Evolutionary conservation across 2,329 filamentous ascomycete species (phyloP), one percentile per base, ranked within the genome.

Genomic region (Alternaria incomplexa): DNA sequence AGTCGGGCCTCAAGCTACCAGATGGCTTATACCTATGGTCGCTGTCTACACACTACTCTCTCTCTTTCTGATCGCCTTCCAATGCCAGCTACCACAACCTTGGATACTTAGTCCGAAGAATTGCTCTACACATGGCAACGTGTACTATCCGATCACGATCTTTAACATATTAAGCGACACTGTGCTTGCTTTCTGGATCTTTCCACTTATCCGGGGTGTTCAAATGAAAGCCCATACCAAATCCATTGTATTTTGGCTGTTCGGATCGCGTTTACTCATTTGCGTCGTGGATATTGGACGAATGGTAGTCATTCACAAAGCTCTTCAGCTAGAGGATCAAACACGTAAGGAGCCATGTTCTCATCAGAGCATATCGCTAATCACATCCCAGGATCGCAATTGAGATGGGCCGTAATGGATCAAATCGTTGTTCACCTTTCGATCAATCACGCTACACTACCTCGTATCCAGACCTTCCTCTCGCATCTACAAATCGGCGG

Each of bases 101-200:
- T 70, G 65, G 65, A 54, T 68, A 11, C 53, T 59, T 9, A 61
- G 47, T 17, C 56, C 55, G 8, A 32, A 50, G 4, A 58, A 32
- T 28, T 75, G 71, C 62, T 48, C 53, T 15, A 58, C 63, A 6
- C 53, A 64, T 44, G 68, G 71, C n/a, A 46, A 55, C 13, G 54
- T 72, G 13, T 54, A 62, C 22, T 73, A 72, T 51, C 47, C 68
- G 0, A 62, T 70, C 20, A 71, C 69, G 5, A 61, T 62, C 9
- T 58, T 66, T 10, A 73, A 76, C 55, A 69, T 75, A 8, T 44
- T 71, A 9, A 70, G 73, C 1, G 73, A 76, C 50, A 55, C 58
- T 20, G 28, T 73, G 17, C 65, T 76, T 9, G 58, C 67, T 4
- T 45, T 61, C 10, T 75, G 69, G 67, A 71, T 76, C 44, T 48